Evolutionary conservation across 352 stramenopile species (phyloP).

Genomic region (Pythium graminicola): DNA sequence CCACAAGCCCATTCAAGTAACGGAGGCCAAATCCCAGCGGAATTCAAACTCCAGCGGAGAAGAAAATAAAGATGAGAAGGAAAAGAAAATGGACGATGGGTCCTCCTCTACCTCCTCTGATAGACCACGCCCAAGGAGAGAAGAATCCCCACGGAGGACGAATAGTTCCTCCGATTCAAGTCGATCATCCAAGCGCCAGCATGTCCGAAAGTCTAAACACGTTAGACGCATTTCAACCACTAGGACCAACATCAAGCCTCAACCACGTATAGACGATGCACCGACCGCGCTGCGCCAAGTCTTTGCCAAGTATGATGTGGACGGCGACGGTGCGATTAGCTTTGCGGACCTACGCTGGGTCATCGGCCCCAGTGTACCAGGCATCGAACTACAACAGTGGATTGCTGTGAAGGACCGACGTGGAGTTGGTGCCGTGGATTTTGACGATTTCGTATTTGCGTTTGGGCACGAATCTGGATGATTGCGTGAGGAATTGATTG

Average conservation of each 20-base stretch:
- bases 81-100: background rate
- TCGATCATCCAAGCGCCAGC: too few species aligned
- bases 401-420: conserved; percentile 42
- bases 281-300: conserved; percentile 22
- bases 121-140: background rate
- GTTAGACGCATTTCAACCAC: background rate
- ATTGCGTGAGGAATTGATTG: background rate
- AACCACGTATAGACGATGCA: background rate
- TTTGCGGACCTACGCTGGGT: conserved; percentile 43
- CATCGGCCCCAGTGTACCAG: conserved; percentile 25
- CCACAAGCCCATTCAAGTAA: background rate
- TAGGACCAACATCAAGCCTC: background rate
- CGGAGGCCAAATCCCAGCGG: background rate
- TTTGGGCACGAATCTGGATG: conserved; percentile 12
- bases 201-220: background rate
- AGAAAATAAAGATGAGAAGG: conserved; percentile 9
- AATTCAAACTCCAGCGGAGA: background rate
- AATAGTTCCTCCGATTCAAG: background rate
- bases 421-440: conserved; percentile 34
- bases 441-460: conserved; percentile 35
- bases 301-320: conserved; percentile 45
- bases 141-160: background rate
- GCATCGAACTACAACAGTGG: conserved; percentile 46
- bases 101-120: background rate
- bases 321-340: conserved; percentile 40